Evolutionary conservation across 1,284 basidiomycete species (phyloP), one percentile per base, ranked within the genome.

Genomic region (Malassezia pachydermatis): DNA sequence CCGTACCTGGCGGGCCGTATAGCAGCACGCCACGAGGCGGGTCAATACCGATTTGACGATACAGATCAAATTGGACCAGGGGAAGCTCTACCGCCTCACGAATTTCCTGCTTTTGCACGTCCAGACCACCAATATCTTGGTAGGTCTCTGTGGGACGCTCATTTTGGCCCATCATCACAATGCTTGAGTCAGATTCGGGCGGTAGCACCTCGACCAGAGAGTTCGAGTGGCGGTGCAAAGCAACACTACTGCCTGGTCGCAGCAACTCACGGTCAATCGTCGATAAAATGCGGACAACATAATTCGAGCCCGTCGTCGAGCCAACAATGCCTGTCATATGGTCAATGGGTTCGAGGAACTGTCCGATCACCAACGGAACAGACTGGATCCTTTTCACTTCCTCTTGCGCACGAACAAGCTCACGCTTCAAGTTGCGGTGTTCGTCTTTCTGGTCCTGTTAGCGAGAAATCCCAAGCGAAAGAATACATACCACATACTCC

Each of bases 341-440:
- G 76, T 99, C 94, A 72, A 99, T 96, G 46, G 94, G 87, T 75
- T 99, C 94, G 35, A 98, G 80, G 78, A 99, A 99, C 73, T 99
- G 94, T 43, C 94, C 94, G 64, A 99, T 99, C 66, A 99, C 94
- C n/a, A 99, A 82, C 0, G 94, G 94, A 3, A 98, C 94, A 41
- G 87, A 88, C 76, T 99, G 90, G 70, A 99, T 99, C 48, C 94
- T 84, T 76, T 96, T 96, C 64, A 99, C 94, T 76, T 99, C 94
- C 74, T 99, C 94, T 69, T 98, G 92, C 1, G 94, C 94, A 53
- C 94, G 85, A 58, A 98, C 85, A 51, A 98, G 83, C 75, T 99
- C 94, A 51, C 92, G 83, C 73, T 96, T 94, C 51, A 99, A 80
- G 73, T 96, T 98, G 22, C 87, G 85, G 69, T 96, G 92, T 74